phyloP scores from a whole-genome alignment of 2,329 filamentous ascomycete genomes.

The Albifimbria verrucaria region DNA sequence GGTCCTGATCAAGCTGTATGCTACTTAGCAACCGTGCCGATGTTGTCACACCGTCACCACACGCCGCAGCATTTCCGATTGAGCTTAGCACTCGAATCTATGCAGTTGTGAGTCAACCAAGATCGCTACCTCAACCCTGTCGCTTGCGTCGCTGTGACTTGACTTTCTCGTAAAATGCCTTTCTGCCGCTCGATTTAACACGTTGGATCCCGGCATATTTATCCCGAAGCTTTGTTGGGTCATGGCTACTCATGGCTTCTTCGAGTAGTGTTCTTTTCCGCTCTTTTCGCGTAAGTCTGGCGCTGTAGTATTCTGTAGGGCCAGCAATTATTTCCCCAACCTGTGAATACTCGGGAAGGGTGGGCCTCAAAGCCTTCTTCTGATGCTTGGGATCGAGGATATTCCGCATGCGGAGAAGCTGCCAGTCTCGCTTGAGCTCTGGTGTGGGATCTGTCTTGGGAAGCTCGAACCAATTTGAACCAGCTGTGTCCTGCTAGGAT shows the following conservation, averaged over 20 bases:
- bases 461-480: constrained; percentile 81
- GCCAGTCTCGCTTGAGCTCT: constrained; percentile 83
- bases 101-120: too few species aligned
- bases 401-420: constrained; percentile 83
- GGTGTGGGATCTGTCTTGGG: constrained; percentile 81
- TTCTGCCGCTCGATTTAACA: constrained; percentile 83
- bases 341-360: constrained; percentile 74
- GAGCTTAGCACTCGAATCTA: too few species aligned
- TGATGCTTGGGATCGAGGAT: constrained; percentile 90
- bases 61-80: too few species aligned
- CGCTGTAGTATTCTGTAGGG: constrained; percentile 81
- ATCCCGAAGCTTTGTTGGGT: constrained; percentile 70
- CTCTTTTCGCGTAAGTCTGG: constrained; percentile 80
- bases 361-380: constrained; percentile 76
- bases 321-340: constrained; percentile 87
- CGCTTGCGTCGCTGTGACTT: constrained; percentile 40
- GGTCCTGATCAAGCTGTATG: too few species aligned
- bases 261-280: constrained; percentile 83
- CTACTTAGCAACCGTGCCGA: too few species aligned
- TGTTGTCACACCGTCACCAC: too few species aligned
- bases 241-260: constrained; percentile 59
- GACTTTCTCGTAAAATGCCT: constrained; percentile 80
- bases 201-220: constrained; percentile 86
- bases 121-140: constrained; percentile 3
- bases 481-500: constrained; percentile 66